A percentile compares a stretch with the other conserved stretches of the same genome.
These are phyloP conservation scores for Mrakia hoshinonis DNA, from an alignment of 768 basidiomycete species.

Conservation along the genomic window DNA sequence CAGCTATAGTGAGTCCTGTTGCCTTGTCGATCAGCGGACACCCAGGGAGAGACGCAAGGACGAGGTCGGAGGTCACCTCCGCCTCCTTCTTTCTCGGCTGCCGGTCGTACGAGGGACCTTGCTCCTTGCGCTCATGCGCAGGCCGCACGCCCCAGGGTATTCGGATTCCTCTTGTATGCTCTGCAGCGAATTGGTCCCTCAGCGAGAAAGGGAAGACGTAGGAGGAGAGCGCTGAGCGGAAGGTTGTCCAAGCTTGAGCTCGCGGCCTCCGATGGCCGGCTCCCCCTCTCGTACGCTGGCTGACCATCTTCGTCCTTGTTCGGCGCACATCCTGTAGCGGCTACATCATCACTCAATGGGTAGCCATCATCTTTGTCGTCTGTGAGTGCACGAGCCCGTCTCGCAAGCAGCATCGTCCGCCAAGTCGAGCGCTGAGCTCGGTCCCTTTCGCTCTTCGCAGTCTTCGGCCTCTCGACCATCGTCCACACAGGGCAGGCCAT, in stretches of 20 bases:
- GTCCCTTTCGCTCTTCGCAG: background rate
- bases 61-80: too few relatives aligned
- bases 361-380: slow-evolving; percentile 43
- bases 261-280: background rate
- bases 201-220: background rate
- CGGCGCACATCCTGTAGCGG: slow-evolving; percentile 30
- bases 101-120: too few relatives aligned
- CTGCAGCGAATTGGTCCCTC: background rate
- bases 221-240: background rate
- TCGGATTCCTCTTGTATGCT: background rate
- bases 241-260: background rate
- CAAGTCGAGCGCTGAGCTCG: background rate
- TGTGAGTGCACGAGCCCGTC: slow-evolving; percentile 38
- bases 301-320: too few relatives aligned
- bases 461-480: too few relatives aligned
- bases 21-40: background rate
- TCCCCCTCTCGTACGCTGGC: background rate
- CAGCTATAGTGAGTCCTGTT: background rate
- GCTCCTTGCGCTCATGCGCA: too few relatives aligned
- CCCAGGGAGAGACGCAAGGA: background rate
- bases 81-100: too few relatives aligned
- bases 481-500: too few relatives aligned
- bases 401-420: background rate
- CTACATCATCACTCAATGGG: slow-evolving; percentile 44
- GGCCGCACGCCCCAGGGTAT: background rate